Base-by-base conservation (phyloP, 768 basidiomycete species). In the Phanerochaete sordida region DNA sequence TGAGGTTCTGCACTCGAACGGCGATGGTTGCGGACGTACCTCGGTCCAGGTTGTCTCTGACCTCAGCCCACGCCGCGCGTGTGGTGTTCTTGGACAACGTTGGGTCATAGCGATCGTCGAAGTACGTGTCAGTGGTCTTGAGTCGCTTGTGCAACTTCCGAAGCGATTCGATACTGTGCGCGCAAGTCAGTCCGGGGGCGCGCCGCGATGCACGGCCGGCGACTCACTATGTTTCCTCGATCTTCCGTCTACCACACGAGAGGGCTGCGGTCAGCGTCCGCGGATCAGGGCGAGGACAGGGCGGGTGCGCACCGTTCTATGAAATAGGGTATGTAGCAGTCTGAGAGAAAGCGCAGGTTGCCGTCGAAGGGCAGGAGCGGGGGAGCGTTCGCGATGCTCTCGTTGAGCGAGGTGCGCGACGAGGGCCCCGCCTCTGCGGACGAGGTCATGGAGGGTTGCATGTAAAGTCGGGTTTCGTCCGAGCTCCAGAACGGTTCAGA, bases 181-280 rank as follows among this genome's bases (percentile, higher is more conserved):
- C 9, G 52, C 27, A 27, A 35, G 23, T 16, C 52, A 2, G 45
- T 50, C 52, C 56, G 51, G 39, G n/a, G 48, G 28, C 48, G 44
- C n/a, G 27, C 15, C 13, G 37, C 24, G n/a, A 45, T 37, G 26
- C 43, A 27, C 45, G 15, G 19, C n/a, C 21, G 27, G 12, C 28
- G 75, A n/a, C 87, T 70, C 68, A 94, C 92, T 95, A 95, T 58
- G 74, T 72, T 67, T 95, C 93, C 72, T 97, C 95, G 57, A 95
- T 90, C 45, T 84, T 83, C 70, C 85, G 87, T 70, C 93, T 93
- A 69, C 31, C 64, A n/a, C 30, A 46, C 53, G 51, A 58, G 54
- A 65, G 64, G 16, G 46, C 27, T 31, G 26, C 55, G n/a, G 53
- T 44, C 30, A 55, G n/a, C 23, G 30, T 55, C 21, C 31, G 61